phyloP scores from a whole-genome alignment of 1,284 basidiomycete genomes.

The Ustilago loliicola region DNA sequence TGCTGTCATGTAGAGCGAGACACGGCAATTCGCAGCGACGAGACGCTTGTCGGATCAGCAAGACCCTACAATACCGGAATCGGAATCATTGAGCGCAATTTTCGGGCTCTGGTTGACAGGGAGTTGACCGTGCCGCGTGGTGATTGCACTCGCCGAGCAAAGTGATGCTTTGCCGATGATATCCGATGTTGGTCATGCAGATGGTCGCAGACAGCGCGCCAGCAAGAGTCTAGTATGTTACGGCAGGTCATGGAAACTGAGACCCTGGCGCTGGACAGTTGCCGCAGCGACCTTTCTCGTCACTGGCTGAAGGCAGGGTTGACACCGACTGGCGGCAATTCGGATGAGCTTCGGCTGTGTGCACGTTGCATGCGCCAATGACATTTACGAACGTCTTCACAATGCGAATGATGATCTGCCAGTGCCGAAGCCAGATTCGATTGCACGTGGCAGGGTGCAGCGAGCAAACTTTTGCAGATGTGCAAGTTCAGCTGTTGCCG shows the following conservation, averaged over 20 bases:
- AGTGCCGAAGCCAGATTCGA: background rate
- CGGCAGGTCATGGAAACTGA: too few species aligned
- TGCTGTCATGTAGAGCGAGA: background rate
- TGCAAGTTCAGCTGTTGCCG: background rate
- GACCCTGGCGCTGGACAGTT: too few species aligned
- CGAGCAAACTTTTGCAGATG: slow-evolving; percentile 3
- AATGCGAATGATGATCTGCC: background rate
- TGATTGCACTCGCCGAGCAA: background rate
- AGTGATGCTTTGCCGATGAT: background rate
- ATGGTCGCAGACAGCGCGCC: too few species aligned
- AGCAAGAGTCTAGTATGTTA: too few species aligned
- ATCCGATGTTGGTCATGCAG: too few species aligned
- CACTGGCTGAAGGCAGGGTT: background rate
- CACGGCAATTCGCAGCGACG: background rate
- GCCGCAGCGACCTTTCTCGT: background rate
- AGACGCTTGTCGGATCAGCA: background rate
- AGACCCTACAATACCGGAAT: background rate
- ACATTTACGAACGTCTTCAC: background rate
- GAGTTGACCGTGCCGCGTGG: too few species aligned
- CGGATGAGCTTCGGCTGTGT: slow-evolving; percentile 7
- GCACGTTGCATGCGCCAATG: slow-evolving; percentile 9
- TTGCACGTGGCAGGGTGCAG: slow-evolving; percentile 4
- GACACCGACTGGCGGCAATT: background rate
- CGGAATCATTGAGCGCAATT: background rate
- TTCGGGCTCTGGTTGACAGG: background rate